Evolutionary conservation across 2,329 filamentous ascomycete genomes (phyloP).

Genomic region (Arthroderma sp.): DNA sequence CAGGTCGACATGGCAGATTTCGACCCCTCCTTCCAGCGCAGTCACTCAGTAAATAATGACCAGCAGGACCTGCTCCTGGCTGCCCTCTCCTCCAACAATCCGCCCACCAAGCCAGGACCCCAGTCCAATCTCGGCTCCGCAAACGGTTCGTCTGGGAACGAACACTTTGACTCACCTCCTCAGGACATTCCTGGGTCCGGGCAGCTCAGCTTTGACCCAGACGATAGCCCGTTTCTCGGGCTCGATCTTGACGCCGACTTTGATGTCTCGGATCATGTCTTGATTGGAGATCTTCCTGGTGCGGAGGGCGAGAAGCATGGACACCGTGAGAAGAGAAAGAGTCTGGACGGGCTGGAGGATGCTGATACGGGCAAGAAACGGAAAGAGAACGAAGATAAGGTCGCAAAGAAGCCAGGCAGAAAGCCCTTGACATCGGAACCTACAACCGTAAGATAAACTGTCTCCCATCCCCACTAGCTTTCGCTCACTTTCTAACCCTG

Average conservation of each 20-base stretch:
- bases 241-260: constrained; percentile 73
- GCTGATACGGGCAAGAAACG: constrained; percentile 58
- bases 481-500: constrained; percentile 14
- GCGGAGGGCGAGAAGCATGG: constrained; percentile 33
- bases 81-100: constrained; percentile 60
- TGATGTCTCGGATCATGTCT: constrained; percentile 50
- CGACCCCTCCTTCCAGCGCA: constrained; percentile 35
- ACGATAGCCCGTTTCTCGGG: constrained; percentile 73
- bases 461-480: neutral
- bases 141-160: constrained; percentile 9
- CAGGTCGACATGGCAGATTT: constrained; percentile 26
- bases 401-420: constrained; percentile 86
- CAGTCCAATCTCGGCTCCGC: constrained; percentile 17
- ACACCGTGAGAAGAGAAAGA: constrained; percentile 48
- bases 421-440: constrained; percentile 94
- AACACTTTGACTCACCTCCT: constrained; percentile 23
- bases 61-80: constrained; percentile 66
- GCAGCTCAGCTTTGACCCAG: constrained; percentile 40
- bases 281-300: constrained; percentile 65
- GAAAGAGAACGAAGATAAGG: constrained; percentile 70
- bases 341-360: constrained; percentile 43
- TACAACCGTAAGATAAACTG: constrained; percentile 62
- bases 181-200: constrained; percentile 34
- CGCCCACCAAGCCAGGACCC: constrained; percentile 23
- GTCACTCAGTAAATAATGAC: constrained; percentile 59